Base-by-base conservation (phyloP, 2,329 filamentous ascomycete species). In the Trichothecium roseum region DNA sequence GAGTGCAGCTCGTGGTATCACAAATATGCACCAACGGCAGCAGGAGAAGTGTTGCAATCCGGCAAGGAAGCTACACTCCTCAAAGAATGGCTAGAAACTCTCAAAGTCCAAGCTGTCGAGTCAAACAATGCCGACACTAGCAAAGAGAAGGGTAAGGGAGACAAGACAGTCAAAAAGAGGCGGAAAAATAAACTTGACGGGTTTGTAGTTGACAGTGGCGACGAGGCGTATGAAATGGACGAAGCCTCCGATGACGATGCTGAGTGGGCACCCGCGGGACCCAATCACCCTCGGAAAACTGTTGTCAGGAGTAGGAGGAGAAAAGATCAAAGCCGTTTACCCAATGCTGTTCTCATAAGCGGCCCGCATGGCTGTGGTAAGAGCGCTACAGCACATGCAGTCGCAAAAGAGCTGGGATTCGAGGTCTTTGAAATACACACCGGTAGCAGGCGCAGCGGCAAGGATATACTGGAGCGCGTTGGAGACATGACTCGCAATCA, bases 401-500 rank as follows among this genome's bases (percentile, higher is more conserved):
- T 88, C 29, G 89, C 91, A 4, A 89, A 84, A 50, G 89, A 98
- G 57, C 68, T 96, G 13, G 86, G 75, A 1, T 96, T 93, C 50
- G 88, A 94, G 49, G 74, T 98, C 2, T 98, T 98, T 45, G 91
- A 98, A 57, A 87, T 98, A 52, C 93, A 94, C 49, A 64, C 89
- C 1, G 77, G 85, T 40, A 85, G 76, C 45, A 78, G 88, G 34
- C 72, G 91, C 42, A 94, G 77, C 50, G 89, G 88, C 22, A 91
- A 81, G 54, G 91, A 98, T 49, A 78, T 98, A 32, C 55, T 94
- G 24, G 91, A 98, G 49, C 84, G 75, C 46, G 85, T 98, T 30
- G 93, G 91, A 28, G 87, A 98, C 57, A 96, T 98, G 89, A 91
- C 87, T 4, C 80, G 81, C 41, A 96, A 98, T 48, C 91, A 98